Percentiles rank a stretch among this genome's conserved stretches.
phyloP scores from a whole-genome alignment of 2,329 filamentous ascomycete species.

The Stagonosporopsis rhizophila region DNA sequence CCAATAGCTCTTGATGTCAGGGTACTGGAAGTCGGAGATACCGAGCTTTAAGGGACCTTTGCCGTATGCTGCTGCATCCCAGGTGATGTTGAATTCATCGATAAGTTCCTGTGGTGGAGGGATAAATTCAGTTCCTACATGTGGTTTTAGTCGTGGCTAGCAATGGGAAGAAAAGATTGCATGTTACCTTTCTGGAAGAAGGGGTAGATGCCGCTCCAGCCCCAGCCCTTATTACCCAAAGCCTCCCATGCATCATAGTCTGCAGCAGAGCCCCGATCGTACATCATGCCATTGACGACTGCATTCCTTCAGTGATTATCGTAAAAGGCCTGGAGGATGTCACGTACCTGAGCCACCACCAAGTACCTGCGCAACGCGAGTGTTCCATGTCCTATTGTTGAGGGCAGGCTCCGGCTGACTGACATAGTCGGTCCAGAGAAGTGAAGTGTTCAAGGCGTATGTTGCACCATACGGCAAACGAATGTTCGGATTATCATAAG shows the following conservation, averaged over 20 bases:
- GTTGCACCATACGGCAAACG: slow-evolving; percentile 34
- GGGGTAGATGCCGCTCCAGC: slow-evolving; percentile 57
- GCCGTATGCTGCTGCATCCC: slow-evolving; percentile 34
- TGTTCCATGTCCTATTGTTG: slow-evolving; percentile 24
- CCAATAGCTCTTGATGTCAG: slow-evolving; percentile 35
- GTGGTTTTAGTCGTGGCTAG: not conserved
- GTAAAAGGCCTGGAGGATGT: slow-evolving; percentile 15
- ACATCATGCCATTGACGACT: slow-evolving; percentile 48
- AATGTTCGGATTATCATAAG: slow-evolving; percentile 32
- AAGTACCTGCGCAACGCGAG: slow-evolving; percentile 29
- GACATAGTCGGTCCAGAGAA: slow-evolving; percentile 27
- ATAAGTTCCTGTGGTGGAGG: slow-evolving; percentile 25
- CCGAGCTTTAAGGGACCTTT: slow-evolving; percentile 37
- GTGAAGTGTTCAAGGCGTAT: slow-evolving; percentile 29
- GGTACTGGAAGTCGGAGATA: slow-evolving; percentile 38
- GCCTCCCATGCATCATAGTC: slow-evolving; percentile 63
- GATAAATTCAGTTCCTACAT: slow-evolving; percentile 28
- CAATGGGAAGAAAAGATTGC: not conserved
- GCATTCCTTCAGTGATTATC: not conserved
- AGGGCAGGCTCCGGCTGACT: slow-evolving; percentile 31
- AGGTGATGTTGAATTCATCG: slow-evolving; percentile 32
- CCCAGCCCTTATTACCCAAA: slow-evolving; percentile 67
- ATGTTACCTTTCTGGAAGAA: slow-evolving; percentile 37
- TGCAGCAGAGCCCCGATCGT: slow-evolving; percentile 43
- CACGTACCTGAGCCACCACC: slow-evolving; percentile 36